phyloP scores from a whole-genome alignment of 345 rosid species.

The Eucalyptus globulus region DNA sequence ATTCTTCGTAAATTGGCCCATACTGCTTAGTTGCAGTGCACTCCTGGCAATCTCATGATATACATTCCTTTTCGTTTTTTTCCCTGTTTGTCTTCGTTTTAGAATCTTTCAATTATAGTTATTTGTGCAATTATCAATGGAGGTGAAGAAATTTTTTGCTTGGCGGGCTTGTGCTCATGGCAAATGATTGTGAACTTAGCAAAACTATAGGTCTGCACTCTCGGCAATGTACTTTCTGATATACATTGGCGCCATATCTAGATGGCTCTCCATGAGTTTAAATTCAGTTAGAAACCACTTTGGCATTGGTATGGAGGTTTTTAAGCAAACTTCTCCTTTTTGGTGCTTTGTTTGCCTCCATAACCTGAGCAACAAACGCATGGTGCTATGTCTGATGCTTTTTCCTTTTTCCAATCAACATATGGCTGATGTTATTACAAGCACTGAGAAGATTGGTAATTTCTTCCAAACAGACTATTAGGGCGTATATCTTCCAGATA shows the following conservation, averaged over 20 bases:
- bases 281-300: neutral
- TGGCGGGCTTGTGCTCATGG: neutral
- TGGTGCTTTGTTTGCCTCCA: neutral
- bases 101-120: neutral
- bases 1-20: neutral
- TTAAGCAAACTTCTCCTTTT: neutral
- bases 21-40: neutral
- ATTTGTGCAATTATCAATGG: neutral
- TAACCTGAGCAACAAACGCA: neutral
- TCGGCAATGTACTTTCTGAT: neutral
- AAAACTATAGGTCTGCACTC: neutral
- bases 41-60: neutral
- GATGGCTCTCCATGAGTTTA: neutral
- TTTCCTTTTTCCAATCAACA: neutral
- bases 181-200: neutral
- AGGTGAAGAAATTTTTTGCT: neutral
- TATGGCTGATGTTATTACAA: neutral
- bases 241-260: neutral
- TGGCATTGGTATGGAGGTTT: neutral
- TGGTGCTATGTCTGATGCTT: neutral
- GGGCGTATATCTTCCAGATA: neutral
- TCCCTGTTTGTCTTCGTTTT: neutral
- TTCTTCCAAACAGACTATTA: neutral
- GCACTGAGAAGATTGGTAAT: neutral
- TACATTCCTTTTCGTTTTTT: neutral